Base-by-base conservation (phyloP, 1,139 yeast species). In the Candida pseudoviswanathii region DNA sequence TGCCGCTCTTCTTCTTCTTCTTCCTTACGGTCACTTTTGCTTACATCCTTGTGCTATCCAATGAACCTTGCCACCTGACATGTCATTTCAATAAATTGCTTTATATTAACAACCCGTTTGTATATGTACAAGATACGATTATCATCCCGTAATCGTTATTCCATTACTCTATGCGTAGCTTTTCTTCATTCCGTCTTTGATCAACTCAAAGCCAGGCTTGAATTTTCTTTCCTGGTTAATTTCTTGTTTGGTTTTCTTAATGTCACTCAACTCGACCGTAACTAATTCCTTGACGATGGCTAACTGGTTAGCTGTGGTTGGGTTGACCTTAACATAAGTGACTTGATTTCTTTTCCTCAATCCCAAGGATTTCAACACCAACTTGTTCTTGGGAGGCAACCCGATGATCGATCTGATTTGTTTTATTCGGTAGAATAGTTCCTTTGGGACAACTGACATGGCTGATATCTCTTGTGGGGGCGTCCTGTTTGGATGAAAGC, bases 371-470 rank as follows among this genome's bases (percentile, higher is more conserved):
- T 77, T 70, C 43, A 90, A 81, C 25, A 91, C 84, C 54, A 81
- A 80, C 56, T 86, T 81, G 49, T 81, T 78, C 36, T 77, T 71
- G 50, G 85, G 82, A 24, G 97, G 96, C 63, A 90, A 77, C 1
- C 97, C 97, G 56, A 94, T 91, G 22, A 89, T 79, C 3, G 97
- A 90, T 63, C 96, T 81, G 47, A 79, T 72, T 61, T 90, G 92
- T 24, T 91, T 85, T 54, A 92, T 82, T 70, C 87, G 84, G 60
- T 75, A 76, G 73, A 58, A 69, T 62, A 63, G 53, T 41, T 54
- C 54, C 45, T 62, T 63, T n/a, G 59, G 34, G 27, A 36, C 45
- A 3, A 36, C 16, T 2, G 45, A 34, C 41, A 36, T 34, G 16
- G 41, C 26, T 9, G 25, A 4, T 10, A n/a, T 16, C 16, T 7